Base-by-base conservation (phyloP, 23 red algal genomes). In the Pyropia yezoensis region DNA sequence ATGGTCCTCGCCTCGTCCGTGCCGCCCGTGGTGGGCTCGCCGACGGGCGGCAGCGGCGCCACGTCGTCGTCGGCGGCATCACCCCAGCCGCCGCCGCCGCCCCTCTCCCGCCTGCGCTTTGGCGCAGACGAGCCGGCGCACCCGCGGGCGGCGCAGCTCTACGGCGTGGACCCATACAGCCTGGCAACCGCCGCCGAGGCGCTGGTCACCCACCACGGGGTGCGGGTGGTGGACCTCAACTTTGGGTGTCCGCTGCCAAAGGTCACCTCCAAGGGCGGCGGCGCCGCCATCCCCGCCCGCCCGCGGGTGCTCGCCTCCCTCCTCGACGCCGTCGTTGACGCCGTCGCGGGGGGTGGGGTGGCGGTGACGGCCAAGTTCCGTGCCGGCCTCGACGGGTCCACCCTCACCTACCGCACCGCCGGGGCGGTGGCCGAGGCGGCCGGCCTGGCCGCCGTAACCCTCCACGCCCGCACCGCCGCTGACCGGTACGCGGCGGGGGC, bases 211-310 rank as follows among this genome's bases (percentile, higher is more conserved):
- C 33, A 24, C 15, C 25, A 77, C 28, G 34, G 18, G 29, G 83
- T 88, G 6, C 19, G 55, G 8, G 60, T 66, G 33, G 58, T 88
- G 26, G 83, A 88, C 51, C 73, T 88, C 49, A 88, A 78, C 63
- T 88, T 88, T 69, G 83, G 83, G 1, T 88, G 83, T 50, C 83
- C 83, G 18, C 61, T 66, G 50, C 67, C 67, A 14, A 88, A 88
- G 62, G 49, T 88, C 63, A 62, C 75, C 7, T 33, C 54, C 15
- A 77, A 75, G 19, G 83, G 83, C 50, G 83, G 83, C 17, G 83
- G 83, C 24, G 83, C 83, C 0, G 83, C 83, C 22, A 28, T 88
- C 21, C 30, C 64, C 28, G 83, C 75, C 20, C 53, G 76, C 56
- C 17, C 68, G 7, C 30, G 14, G 3, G 22, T 33, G 17, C 32